These are phyloP conservation scores for Berkeleyomyces rouxiae DNA, from an alignment of 2,329 filamentous ascomycete species.

Conservation along the genomic window DNA sequence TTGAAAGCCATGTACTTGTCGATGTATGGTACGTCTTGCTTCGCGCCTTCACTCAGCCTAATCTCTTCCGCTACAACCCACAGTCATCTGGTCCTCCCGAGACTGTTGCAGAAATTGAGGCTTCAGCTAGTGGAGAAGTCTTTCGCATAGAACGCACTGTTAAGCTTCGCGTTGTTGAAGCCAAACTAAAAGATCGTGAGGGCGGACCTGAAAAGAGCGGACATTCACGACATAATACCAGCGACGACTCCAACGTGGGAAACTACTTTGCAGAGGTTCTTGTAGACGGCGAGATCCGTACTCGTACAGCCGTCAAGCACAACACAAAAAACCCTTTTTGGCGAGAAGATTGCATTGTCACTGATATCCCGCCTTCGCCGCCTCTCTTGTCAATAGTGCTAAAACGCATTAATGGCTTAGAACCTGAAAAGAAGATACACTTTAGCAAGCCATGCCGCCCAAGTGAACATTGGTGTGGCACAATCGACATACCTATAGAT, in stretches of 20 bases:
- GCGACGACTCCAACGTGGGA: slow-evolving; percentile 33
- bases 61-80: slow-evolving; percentile 56
- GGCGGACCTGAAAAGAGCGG: slow-evolving; percentile 4
- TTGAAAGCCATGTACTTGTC: slow-evolving; percentile 78
- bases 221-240: slow-evolving; percentile 15
- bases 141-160: slow-evolving; percentile 48
- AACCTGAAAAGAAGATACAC: slow-evolving; percentile 14
- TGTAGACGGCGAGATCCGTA: slow-evolving; percentile 62
- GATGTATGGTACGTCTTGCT: slow-evolving; percentile 95
- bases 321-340: slow-evolving; percentile 64
- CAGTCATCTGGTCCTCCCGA: slow-evolving; percentile 27
- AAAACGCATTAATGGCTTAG: slow-evolving; percentile 43
- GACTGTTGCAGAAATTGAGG: slow-evolving; percentile 24
- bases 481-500: slow-evolving; percentile 68
- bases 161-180: slow-evolving; percentile 41
- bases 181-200: slow-evolving; percentile 34
- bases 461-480: slow-evolving; percentile 44
- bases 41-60: slow-evolving; percentile 78
- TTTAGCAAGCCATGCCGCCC: slow-evolving; percentile 11
- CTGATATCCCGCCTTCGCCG: slow-evolving; percentile 51
- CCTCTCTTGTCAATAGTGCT: slow-evolving; percentile 55
- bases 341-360: slow-evolving; percentile 66
- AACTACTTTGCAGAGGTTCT: slow-evolving; percentile 69
- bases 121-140: slow-evolving; percentile 28
- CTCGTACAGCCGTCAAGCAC: slow-evolving; percentile 54